Percentiles rank a stretch among this genome's conserved stretches.
phyloP scores from a whole-genome alignment of 2,329 filamentous ascomycete species.

The Talaromyces sp. region DNA sequence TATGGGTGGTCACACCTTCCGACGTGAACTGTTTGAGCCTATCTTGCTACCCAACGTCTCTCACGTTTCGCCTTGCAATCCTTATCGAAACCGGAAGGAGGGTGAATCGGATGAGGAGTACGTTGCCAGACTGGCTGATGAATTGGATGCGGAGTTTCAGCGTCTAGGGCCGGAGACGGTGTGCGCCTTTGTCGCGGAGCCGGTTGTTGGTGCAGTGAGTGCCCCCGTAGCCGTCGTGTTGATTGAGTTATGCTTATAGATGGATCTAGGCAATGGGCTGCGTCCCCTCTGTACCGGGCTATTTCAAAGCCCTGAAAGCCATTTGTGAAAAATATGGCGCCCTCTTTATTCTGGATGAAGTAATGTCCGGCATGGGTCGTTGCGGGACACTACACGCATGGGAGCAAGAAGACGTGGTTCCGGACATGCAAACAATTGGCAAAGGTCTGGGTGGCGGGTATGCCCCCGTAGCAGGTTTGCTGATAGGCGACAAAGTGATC shows the following conservation, averaged over 20 bases:
- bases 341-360: slow-evolving; percentile 75
- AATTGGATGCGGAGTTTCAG: slow-evolving; percentile 67
- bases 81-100: slow-evolving; percentile 57
- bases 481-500: slow-evolving; percentile 53
- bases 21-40: slow-evolving; percentile 62
- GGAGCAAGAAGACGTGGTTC: slow-evolving; percentile 58
- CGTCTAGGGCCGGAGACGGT: slow-evolving; percentile 64
- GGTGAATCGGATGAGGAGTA: slow-evolving; percentile 60
- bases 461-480: slow-evolving; percentile 54
- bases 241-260: not conserved
- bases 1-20: slow-evolving; percentile 57
- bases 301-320: slow-evolving; percentile 65
- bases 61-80: slow-evolving; percentile 65
- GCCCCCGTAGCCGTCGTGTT: not conserved
- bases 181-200: slow-evolving; percentile 71
- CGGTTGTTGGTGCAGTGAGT: slow-evolving; percentile 67
- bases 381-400: slow-evolving; percentile 60
- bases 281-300: slow-evolving; percentile 64
- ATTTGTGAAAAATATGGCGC: slow-evolving; percentile 71
- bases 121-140: slow-evolving; percentile 58
- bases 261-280: slow-evolving; percentile 63
- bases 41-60: slow-evolving; percentile 58
- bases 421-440: slow-evolving; percentile 60
- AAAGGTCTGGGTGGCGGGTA: slow-evolving; percentile 61
- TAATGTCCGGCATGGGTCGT: slow-evolving; percentile 66